Evolutionary conservation across 148 eudicot species (phyloP).

Genomic region (Amaranthus cruentus): DNA sequence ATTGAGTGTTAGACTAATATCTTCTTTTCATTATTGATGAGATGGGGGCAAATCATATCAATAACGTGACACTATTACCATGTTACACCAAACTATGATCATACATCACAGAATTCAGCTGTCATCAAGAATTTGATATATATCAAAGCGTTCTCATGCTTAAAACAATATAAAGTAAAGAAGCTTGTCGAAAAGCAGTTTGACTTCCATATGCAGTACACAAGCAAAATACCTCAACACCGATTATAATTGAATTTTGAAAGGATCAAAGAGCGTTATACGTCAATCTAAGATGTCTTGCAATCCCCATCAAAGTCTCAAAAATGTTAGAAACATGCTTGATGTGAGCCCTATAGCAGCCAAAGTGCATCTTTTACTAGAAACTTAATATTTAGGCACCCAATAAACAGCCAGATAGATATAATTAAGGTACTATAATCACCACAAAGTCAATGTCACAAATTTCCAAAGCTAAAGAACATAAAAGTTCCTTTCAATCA

Average conservation of each 20-base stretch:
- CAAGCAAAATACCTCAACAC: too few species aligned
- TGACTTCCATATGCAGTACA: too few species aligned
- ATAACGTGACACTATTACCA: too few species aligned
- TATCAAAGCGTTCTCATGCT: too few species aligned
- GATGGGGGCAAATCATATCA: too few species aligned
- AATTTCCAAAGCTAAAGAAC: not conserved
- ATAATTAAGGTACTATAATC: not conserved
- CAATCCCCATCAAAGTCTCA: not conserved
- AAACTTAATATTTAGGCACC: not conserved
- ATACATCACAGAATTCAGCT: not conserved
- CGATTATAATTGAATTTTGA: too few species aligned
- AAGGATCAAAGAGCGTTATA: not conserved
- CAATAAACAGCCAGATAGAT: not conserved
- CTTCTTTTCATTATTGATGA: too few species aligned
- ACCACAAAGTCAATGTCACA: not conserved
- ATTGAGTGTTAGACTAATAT: too few species aligned
- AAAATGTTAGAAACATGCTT: not conserved
- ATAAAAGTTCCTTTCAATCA: not conserved
- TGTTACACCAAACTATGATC: not conserved
- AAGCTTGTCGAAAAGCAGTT: too few species aligned
- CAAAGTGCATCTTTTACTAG: not conserved
- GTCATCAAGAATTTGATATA: too few species aligned
- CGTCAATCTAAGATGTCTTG: not conserved
- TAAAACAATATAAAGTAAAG: too few species aligned
- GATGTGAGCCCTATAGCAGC: not conserved